A percentile compares a stretch with the other conserved stretches of the same genome.
Conservation (phyloP, 352 stramenopile genomes). For the Pythium vanterpoolii region DNA sequence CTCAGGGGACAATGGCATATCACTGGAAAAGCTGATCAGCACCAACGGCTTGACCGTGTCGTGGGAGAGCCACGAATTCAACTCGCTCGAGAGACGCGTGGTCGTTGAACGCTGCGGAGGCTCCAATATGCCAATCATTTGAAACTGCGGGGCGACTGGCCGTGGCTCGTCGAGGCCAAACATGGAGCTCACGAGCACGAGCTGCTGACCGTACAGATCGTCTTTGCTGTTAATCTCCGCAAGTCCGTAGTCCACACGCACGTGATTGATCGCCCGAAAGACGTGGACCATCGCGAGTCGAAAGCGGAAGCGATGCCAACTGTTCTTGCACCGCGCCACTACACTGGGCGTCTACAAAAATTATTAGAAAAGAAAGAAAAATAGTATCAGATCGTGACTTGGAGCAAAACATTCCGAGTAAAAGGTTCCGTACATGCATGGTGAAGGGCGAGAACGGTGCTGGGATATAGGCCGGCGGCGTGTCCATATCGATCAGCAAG, state of each 20-base stretch:
- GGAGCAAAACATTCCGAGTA: not conserved
- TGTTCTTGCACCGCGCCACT: conserved; percentile 76
- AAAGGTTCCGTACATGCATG: conserved; percentile 44
- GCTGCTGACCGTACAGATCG: conserved; percentile 46
- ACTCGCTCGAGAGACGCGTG: conserved; percentile 9
- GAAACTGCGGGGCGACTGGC: conserved; percentile 71
- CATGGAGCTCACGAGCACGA: conserved; percentile 80
- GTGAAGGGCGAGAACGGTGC: conserved; percentile 83
- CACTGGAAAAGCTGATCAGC: conserved; percentile 54
- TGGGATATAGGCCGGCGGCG: conserved; percentile 70
- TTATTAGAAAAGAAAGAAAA: too few species aligned
- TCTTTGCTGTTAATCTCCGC: conserved; percentile 43
- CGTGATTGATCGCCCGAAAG: conserved; percentile 66
- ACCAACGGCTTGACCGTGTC: conserved; percentile 30
- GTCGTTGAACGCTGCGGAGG: conserved; percentile 18
- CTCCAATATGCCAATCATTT: conserved; percentile 66
- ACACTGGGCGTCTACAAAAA: conserved; percentile 64
- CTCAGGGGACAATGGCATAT: conserved; percentile 47
- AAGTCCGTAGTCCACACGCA: conserved; percentile 50
- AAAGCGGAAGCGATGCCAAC: conserved; percentile 72
- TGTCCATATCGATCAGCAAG: conserved; percentile 82
- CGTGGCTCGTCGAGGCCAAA: conserved; percentile 81
- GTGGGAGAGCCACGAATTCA: conserved; percentile 17
- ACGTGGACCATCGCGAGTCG: conserved; percentile 55
- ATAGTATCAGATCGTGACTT: too few species aligned